Evolutionary conservation across 306 rosid genomes (phyloP).

Genomic region (Cyclanthera cordifolia): DNA sequence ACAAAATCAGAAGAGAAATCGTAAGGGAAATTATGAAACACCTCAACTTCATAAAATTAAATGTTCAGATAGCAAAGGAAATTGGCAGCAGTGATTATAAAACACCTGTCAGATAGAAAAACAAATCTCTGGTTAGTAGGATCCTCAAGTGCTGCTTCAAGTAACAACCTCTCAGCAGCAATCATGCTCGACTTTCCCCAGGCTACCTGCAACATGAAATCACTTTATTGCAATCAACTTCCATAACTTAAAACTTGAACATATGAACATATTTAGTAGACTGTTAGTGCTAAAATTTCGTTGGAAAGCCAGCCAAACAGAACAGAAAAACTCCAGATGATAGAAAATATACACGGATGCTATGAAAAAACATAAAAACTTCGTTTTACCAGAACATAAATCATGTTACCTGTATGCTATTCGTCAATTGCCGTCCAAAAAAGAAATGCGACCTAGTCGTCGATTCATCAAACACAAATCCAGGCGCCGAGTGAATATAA

Average conservation of each 20-base stretch:
- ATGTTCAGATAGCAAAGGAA: neutral
- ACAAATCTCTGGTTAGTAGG: conserved; percentile 90
- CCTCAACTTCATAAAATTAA: neutral
- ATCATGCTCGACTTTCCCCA: conserved; percentile 53
- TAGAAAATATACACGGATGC: neutral
- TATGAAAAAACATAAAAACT: neutral
- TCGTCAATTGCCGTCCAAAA: conserved; percentile 33
- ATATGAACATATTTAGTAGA: neutral
- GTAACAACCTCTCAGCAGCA: conserved; percentile 31
- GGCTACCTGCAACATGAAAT: conserved; percentile 24
- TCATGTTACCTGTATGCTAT: conserved; percentile 28
- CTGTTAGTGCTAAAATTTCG: neutral
- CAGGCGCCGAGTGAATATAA: conserved; percentile 35
- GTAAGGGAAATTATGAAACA: conserved; percentile 15
- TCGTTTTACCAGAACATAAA: neutral
- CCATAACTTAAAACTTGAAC: neutral
- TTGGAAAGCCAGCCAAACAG: neutral
- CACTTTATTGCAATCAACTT: neutral
- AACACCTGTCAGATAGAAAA: conserved; percentile 89
- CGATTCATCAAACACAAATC: conserved; percentile 34
- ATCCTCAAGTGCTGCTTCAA: conserved; percentile 60
- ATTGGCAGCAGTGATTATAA: neutral
- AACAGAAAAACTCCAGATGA: neutral
- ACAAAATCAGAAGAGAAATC: conserved; percentile 31
- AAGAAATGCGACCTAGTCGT: conserved; percentile 35